These are phyloP conservation scores for Arbutus unedo DNA, from an alignment of 148 eudicot species.

Conservation along the genomic window DNA sequence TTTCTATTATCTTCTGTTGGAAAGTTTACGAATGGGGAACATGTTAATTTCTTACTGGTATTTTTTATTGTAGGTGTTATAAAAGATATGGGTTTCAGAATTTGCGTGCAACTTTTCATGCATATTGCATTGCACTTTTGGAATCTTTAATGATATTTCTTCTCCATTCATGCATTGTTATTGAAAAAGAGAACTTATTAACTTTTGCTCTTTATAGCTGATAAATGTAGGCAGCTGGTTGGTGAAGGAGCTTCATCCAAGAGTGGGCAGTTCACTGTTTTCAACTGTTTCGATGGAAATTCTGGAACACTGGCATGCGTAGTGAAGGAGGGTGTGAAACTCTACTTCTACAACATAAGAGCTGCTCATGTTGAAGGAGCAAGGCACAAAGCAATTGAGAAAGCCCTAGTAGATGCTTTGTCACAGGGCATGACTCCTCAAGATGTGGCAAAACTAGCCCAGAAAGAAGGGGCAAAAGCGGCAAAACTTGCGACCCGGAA, in stretches of 20 bases:
- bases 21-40: not conserved
- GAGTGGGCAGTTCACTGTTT: conserved; percentile 65
- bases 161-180: not conserved
- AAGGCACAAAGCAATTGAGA: conserved; percentile 51
- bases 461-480: conserved; percentile 65
- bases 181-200: conserved; percentile 2
- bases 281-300: conserved; percentile 73
- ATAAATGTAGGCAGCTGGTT: conserved; percentile 72
- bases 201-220: conserved; percentile 45
- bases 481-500: conserved; percentile 63
- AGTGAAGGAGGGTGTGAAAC: conserved; percentile 70
- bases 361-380: conserved; percentile 63
- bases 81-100: not conserved
- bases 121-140: not conserved
- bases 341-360: conserved; percentile 59
- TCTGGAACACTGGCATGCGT: conserved; percentile 67
- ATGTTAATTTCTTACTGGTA: not conserved
- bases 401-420: conserved; percentile 45
- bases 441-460: conserved; percentile 63
- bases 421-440: conserved; percentile 50
- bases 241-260: conserved; percentile 69
- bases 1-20: not conserved
- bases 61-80: not conserved
- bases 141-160: not conserved
- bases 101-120: not conserved